Percentiles rank a stretch among this genome's conserved stretches.
These are phyloP conservation scores for Aspergillus panamensis DNA, from an alignment of 495 filamentous ascomycete genomes.

Conservation along the genomic window DNA sequence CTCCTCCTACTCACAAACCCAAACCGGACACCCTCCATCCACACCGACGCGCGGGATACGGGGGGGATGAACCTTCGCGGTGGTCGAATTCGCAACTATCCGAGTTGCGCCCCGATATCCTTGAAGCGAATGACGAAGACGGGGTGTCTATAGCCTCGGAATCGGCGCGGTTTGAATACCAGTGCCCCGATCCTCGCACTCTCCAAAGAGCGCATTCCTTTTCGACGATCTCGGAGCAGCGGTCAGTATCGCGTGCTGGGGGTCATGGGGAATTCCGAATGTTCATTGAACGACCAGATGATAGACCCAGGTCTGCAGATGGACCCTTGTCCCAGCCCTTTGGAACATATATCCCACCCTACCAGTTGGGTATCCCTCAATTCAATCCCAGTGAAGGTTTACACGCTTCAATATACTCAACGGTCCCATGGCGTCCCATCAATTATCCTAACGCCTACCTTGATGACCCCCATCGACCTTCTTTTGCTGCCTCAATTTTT, in stretches of 20 bases:
- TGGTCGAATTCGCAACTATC: conserved; percentile 50
- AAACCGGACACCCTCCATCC: conserved; percentile 35
- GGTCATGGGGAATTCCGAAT: conserved; percentile 68
- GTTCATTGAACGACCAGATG: conserved; percentile 73
- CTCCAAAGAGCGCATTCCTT: conserved; percentile 60
- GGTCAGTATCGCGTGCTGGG: conserved; percentile 31
- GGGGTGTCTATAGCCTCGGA: conserved; percentile 29
- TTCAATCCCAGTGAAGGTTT: conserved; percentile 79
- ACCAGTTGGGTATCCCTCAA: conserved; percentile 76
- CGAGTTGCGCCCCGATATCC: conserved; percentile 36
- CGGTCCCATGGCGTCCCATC: conserved; percentile 25
- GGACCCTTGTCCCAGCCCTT: conserved; percentile 55
- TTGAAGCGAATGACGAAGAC: conserved; percentile 29
- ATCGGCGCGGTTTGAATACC: conserved; percentile 25
- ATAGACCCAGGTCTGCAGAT: conserved; percentile 66
- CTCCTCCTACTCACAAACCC: conserved; percentile 29
- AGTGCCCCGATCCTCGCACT: conserved; percentile 24
- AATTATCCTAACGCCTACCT: conserved; percentile 22
- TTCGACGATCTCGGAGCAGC: conserved; percentile 57
- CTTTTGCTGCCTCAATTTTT: conserved; percentile 44
- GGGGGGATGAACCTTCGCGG: conserved; percentile 32
- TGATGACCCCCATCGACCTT: conserved; percentile 30
- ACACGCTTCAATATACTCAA: conserved; percentile 65
- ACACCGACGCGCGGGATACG: conserved; percentile 19
- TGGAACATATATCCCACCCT: conserved; percentile 81